These are phyloP conservation scores for Aegle marmelos DNA, from an alignment of 345 rosid genomes.

Conservation along the genomic window DNA sequence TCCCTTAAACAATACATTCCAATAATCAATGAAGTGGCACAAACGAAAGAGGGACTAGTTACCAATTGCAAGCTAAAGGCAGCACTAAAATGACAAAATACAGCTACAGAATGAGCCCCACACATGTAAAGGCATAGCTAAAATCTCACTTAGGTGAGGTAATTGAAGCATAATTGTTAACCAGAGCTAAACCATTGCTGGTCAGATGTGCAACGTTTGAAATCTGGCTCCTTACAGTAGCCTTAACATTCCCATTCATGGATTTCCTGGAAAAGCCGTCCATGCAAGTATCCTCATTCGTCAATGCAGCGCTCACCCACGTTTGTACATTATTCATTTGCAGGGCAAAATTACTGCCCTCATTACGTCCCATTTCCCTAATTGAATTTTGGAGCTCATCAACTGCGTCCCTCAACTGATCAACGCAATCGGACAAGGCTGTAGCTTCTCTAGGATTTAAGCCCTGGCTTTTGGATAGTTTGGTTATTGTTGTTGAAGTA, in stretches of 20 bases:
- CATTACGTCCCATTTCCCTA: slow-evolving; percentile 28
- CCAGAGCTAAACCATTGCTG: slow-evolving; percentile 54
- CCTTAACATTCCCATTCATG: slow-evolving; percentile 24
- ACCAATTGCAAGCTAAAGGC: not conserved
- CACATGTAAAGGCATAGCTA: not conserved
- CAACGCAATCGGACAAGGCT: slow-evolving; percentile 49
- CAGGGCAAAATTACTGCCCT: slow-evolving; percentile 12
- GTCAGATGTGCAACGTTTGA: slow-evolving; percentile 43
- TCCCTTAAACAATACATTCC: not conserved
- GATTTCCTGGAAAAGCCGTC: slow-evolving; percentile 31
- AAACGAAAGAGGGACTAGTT: not conserved
- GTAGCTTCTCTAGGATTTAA: slow-evolving; percentile 28
- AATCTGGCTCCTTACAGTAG: slow-evolving; percentile 34
- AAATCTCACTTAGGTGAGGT: not conserved
- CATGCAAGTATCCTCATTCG: slow-evolving; percentile 57
- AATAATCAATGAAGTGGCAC: not conserved
- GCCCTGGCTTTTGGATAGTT: slow-evolving; percentile 21
- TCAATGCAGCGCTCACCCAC: slow-evolving; percentile 64
- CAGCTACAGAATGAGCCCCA: not conserved
- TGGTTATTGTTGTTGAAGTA: slow-evolving; percentile 23
- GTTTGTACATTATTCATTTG: slow-evolving; percentile 40
- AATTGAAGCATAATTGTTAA: slow-evolving; percentile 39
- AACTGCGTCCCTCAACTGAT: slow-evolving; percentile 45
- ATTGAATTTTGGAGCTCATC: slow-evolving; percentile 48
- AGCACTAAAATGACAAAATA: not conserved